Conservation (phyloP, 305 asterid species). For the Solanum chacoense region DNA sequence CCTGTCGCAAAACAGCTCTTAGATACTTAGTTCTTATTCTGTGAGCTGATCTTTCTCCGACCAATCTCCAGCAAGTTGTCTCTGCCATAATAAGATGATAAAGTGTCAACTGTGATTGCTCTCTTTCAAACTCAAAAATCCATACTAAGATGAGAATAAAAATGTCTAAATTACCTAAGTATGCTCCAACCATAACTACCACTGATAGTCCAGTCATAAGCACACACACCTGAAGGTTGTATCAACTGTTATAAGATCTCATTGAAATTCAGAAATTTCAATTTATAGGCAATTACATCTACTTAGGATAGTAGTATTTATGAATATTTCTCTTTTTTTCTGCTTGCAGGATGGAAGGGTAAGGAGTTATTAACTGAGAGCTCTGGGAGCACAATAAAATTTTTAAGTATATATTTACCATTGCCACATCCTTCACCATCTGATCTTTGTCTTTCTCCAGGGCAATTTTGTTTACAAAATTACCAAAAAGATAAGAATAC, state of each 20-base stretch:
- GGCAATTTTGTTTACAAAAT: conserved; percentile 57
- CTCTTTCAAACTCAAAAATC: neutral
- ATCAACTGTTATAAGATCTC: neutral
- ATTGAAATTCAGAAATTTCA: neutral
- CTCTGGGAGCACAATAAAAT: neutral
- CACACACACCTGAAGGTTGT: conserved; percentile 42
- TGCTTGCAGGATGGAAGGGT: neutral
- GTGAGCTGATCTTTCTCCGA: conserved; percentile 77
- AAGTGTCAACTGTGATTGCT: neutral
- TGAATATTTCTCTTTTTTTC: neutral
- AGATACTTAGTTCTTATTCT: conserved; percentile 67
- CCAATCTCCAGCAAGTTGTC: conserved; percentile 78
- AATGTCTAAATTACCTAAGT: conserved; percentile 39
- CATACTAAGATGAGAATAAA: neutral
- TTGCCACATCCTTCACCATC: conserved; percentile 66
- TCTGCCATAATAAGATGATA: conserved; percentile 28
- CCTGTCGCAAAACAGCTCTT: conserved; percentile 68
- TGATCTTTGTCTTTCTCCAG: conserved; percentile 18
- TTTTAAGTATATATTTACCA: conserved; percentile 20
- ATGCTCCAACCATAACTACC: conserved; percentile 65
- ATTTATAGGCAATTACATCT: neutral
- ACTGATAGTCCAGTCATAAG: conserved; percentile 65
- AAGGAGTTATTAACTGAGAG: neutral
- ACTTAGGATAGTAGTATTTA: neutral
- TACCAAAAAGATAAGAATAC: conserved; percentile 70